Evolutionary conservation across 2,329 filamentous ascomycete species (phyloP).

Genomic region (Xylaria arbuscula): DNA sequence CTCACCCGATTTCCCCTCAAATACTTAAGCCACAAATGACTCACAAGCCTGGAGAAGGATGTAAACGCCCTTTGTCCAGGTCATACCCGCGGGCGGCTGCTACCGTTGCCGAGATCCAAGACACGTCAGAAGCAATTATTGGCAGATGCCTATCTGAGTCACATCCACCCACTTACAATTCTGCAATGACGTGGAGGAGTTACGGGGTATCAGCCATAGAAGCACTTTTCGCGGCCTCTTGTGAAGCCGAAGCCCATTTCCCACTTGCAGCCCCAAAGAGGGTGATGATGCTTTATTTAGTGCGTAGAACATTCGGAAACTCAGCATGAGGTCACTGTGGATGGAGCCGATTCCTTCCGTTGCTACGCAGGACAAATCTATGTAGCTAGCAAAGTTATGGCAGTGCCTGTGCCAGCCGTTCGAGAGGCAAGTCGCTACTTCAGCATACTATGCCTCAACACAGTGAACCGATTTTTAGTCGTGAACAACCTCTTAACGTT

Average conservation of each 20-base stretch:
- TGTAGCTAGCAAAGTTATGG: neutral
- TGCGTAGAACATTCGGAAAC: too few species aligned
- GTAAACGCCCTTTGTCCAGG: neutral
- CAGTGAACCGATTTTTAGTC: too few species aligned
- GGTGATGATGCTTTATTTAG: too few species aligned
- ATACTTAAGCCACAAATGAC: slow-evolving; percentile 7
- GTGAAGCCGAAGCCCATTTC: neutral
- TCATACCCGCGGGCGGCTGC: neutral
- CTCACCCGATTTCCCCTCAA: slow-evolving; percentile 3
- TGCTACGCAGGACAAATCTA: neutral
- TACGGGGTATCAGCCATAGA: neutral
- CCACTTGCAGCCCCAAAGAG: neutral
- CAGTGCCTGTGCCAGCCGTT: too few species aligned
- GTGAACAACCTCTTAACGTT: too few species aligned
- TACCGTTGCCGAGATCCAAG: neutral
- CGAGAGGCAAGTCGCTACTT: too few species aligned
- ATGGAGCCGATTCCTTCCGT: too few species aligned
- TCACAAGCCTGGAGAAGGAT: slow-evolving; percentile 11
- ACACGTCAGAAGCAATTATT: neutral
- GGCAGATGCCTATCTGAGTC: slow-evolving; percentile 14
- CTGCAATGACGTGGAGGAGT: neutral
- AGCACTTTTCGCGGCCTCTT: neutral
- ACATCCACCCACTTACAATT: slow-evolving; percentile 2
- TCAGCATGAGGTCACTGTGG: too few species aligned
- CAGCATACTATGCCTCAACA: too few species aligned